Conservation (phyloP, 2,329 filamentous ascomycete species). For the Atkinsonella hypoxylon region DNA sequence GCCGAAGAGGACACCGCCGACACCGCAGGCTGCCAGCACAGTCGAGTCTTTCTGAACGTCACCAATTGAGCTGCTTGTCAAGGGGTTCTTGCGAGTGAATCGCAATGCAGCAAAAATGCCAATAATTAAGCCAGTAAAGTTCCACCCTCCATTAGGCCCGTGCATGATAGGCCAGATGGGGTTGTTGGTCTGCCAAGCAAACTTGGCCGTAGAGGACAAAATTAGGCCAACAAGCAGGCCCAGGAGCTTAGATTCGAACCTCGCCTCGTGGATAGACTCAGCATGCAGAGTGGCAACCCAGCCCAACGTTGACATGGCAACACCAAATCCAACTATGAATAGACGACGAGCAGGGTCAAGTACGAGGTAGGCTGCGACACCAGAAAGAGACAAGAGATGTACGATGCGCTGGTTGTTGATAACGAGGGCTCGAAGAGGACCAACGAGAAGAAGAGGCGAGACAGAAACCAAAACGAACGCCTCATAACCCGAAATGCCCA, state of each 20-base stretch:
- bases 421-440: conserved; percentile 54
- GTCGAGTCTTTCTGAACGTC: conserved; percentile 49
- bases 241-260: conserved; percentile 70
- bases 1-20: conserved; percentile 77
- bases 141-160: conserved; percentile 81
- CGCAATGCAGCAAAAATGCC: conserved; percentile 65
- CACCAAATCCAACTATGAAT: conserved; percentile 68
- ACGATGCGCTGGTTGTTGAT: conserved; percentile 56
- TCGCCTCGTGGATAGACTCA: conserved; percentile 59
- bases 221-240: conserved; percentile 75
- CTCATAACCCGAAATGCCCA: conserved; percentile 97
- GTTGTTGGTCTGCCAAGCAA: conserved; percentile 89
- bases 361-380: conserved; percentile 69
- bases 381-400: conserved; percentile 67
- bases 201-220: conserved; percentile 79
- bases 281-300: conserved; percentile 76
- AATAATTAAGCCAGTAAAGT: conserved; percentile 66
- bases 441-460: conserved; percentile 69
- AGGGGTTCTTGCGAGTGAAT: conserved; percentile 56
- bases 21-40: conserved; percentile 59
- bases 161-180: conserved; percentile 95
- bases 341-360: conserved; percentile 63
- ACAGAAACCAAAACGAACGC: conserved; percentile 74
- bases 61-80: conserved; percentile 26
- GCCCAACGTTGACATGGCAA: conserved; percentile 67